These are phyloP conservation scores for Kalanchoe fedtschenkoi DNA, from an alignment of 164 flowering plant genomes.

Conservation along the genomic window DNA sequence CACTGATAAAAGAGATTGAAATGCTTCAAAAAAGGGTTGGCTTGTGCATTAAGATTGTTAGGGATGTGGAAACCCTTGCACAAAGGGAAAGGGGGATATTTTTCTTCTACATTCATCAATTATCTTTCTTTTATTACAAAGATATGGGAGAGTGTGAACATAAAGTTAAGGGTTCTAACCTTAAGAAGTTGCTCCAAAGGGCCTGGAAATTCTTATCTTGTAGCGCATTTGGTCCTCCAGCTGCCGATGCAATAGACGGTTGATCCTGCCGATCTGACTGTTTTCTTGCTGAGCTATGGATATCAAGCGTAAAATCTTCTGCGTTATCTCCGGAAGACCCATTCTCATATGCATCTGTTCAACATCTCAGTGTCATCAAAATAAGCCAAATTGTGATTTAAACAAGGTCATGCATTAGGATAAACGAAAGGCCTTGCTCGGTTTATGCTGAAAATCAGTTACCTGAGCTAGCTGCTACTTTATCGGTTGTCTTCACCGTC, in stretches of 20 bases:
- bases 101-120: neutral
- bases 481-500: constrained; percentile 91
- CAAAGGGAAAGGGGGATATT: constrained; percentile 42
- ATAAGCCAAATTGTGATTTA: neutral
- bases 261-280: constrained; percentile 26
- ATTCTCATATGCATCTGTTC: constrained; percentile 48
- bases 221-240: constrained; percentile 24
- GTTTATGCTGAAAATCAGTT: neutral
- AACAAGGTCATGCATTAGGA: too few species aligned
- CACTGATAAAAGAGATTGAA: neutral
- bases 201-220: constrained; percentile 44
- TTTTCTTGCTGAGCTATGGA: constrained; percentile 29
- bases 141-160: too few species aligned
- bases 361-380: constrained; percentile 31
- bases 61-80: constrained; percentile 14
- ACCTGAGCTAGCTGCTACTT: constrained; percentile 86
- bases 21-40: constrained; percentile 12
- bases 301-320: constrained; percentile 47
- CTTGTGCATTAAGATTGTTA: constrained; percentile 23
- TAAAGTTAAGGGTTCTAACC: constrained; percentile 26
- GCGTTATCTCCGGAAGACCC: constrained; percentile 80
- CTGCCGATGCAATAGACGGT: constrained; percentile 6
- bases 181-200: constrained; percentile 93
- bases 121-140: constrained; percentile 16
- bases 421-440: neutral